Percentiles rank a stretch among this genome's conserved stretches.
These are phyloP conservation scores for Heteromeles arbutifolia DNA, from an alignment of 306 rosid species.

Conservation along the genomic window DNA sequence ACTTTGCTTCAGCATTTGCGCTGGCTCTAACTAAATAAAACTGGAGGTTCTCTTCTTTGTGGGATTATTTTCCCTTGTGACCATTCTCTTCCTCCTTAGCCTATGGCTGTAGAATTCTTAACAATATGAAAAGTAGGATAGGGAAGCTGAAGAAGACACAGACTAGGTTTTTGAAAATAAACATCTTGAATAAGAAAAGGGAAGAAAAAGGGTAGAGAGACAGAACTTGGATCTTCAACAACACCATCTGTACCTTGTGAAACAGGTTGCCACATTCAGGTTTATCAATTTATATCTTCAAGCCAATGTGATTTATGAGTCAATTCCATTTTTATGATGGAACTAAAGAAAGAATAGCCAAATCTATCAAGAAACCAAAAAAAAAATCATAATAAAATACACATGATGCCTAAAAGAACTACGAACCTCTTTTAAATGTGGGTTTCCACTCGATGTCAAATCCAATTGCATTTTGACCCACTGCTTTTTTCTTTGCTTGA, in stretches of 20 bases:
- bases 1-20: neutral
- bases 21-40: neutral
- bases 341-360: neutral
- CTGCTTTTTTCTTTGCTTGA: conserved; percentile 29
- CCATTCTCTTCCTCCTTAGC: neutral
- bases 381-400: neutral
- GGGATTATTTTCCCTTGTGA: neutral
- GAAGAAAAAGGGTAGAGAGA: neutral
- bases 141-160: neutral
- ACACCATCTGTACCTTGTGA: neutral
- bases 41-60: neutral
- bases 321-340: neutral
- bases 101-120: neutral
- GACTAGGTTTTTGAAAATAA: neutral
- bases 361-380: neutral
- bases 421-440: conserved; percentile 54
- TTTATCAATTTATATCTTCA: neutral
- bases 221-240: neutral
- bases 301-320: neutral
- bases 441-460: conserved; percentile 88
- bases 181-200: neutral
- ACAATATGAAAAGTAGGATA: neutral
- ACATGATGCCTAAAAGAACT: neutral
- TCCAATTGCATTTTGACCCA: conserved; percentile 42
- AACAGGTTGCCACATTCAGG: neutral